Evolutionary conservation across 345 rosid species (phyloP), one percentile per base, ranked within the genome.

Genomic region (Salix arbutifolia): DNA sequence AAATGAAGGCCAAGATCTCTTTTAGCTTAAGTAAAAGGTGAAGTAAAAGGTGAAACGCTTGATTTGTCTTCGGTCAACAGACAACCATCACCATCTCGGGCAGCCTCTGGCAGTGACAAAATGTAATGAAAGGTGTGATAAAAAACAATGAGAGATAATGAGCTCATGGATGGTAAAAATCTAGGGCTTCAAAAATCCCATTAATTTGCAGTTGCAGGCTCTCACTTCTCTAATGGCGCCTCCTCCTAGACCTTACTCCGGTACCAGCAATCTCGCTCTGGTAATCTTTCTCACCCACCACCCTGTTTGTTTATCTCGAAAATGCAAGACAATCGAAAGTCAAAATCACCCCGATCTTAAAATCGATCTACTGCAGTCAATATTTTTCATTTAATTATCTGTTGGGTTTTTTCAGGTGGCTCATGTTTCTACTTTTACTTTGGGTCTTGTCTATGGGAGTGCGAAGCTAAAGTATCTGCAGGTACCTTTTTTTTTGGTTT

Each of bases 241-340:
- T 69, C 93, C 91, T 74, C 92, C 92, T 46, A 93, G 93, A 60
- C 97, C 86, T 60, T 88, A 89, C 86, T 91, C 96, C 85, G 96
- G 97, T 76, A 77, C 80, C 77, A 89, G 96, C 89, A 87, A 94
- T 31, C 88, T 92, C 50, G 92, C 97, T 42, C 85, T 91, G 76
- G 98, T 94, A 85, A 65, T 81, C 44, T 38, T 38, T n/a, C 37
- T 56, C 44, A 4, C 67, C 62, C 21, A 9, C 71, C 40, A 19
- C 28, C 1, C n/a, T 73, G 17, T 71, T 78, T 67, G 25, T 2
- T 60, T 69, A 19, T 11, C 28, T 21, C 23, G 30, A 60, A 74
- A 28, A 75, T 25, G 23, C 5, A 25, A 58, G 18, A 71, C 48
- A 75, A 26, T 46, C 21, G 18, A 28, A 74, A 48, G 58, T 6